Conservation (phyloP, 331 rosid species). For the Malus hybrid region DNA sequence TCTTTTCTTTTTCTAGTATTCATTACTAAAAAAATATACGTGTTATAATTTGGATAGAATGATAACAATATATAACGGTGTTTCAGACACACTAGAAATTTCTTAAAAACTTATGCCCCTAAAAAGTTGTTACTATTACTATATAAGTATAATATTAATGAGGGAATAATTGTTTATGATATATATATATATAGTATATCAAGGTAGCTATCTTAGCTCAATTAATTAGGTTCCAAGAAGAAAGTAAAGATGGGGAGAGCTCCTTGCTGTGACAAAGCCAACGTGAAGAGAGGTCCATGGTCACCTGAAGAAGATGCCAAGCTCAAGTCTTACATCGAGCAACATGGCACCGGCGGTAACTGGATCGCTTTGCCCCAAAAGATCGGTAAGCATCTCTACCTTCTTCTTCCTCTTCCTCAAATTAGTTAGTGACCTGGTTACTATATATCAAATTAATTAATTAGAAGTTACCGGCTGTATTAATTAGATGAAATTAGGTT, state of each 20-base stretch:
- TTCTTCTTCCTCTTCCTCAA: neutral
- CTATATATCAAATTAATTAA: neutral
- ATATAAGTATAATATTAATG: neutral
- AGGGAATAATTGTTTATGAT: neutral
- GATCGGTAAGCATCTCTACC: conserved; percentile 44
- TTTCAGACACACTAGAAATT: no score
- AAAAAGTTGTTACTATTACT: conserved; percentile 15
- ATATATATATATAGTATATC: neutral
- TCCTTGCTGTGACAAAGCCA: conserved; percentile 96
- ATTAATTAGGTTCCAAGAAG: neutral
- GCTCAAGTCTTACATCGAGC: conserved; percentile 78
- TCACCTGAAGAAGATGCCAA: conserved; percentile 81
- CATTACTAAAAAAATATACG: no score
- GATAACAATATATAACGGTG: no score
- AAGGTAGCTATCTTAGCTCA: neutral
- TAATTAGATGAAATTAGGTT: neutral
- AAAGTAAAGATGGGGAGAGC: conserved; percentile 65
- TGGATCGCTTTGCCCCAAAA: conserved; percentile 93
- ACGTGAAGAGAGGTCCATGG: conserved; percentile 96
- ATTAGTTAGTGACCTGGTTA: neutral
- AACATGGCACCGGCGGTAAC: conserved; percentile 83
- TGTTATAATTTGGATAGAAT: no score
- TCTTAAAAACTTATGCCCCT: neutral
- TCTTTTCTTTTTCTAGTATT: no score
- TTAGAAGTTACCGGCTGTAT: no score